Conservation (phyloP, 805 yeast genomes). For the Candida lessepsii region DNA sequence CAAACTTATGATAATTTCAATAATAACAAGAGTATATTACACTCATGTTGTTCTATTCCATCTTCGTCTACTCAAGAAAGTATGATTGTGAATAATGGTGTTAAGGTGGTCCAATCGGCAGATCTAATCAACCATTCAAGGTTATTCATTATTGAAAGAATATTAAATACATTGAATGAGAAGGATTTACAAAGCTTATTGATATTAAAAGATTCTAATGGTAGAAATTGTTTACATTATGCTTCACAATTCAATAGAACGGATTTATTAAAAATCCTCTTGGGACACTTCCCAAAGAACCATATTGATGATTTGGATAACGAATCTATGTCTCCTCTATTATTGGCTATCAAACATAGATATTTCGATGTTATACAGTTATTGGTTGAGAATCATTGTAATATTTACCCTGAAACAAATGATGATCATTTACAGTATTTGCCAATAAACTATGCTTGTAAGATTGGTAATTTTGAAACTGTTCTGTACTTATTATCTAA, state of each 20-base stretch:
- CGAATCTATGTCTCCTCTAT: conserved; percentile 77
- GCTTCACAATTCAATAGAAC: conserved; percentile 61
- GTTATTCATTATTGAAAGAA: conserved; percentile 33
- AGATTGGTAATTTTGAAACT: conserved; percentile 71
- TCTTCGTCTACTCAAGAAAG: conserved; percentile 32
- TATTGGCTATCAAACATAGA: conserved; percentile 72
- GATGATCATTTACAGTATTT: conserved; percentile 59
- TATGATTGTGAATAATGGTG: conserved; percentile 43
- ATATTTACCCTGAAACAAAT: conserved; percentile 45
- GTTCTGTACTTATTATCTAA: conserved; percentile 57
- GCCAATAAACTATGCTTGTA: conserved; percentile 85
- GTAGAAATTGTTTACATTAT: conserved; percentile 83
- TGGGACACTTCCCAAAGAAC: conserved; percentile 34
- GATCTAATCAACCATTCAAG: conserved; percentile 40
- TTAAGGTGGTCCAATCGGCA: conserved; percentile 32
- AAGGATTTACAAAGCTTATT: conserved; percentile 23
- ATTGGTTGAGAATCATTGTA: conserved; percentile 34
- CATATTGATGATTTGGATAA: conserved; percentile 58
- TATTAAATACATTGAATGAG: conserved; percentile 23
- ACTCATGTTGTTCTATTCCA: conserved; percentile 55
- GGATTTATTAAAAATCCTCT: conserved; percentile 42
- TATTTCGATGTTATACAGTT: conserved; percentile 45
- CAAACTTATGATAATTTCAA: conserved; percentile 62
- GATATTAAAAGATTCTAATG: conserved; percentile 57
- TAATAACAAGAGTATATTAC: conserved; percentile 66